Evolutionary conservation across 2,329 filamentous ascomycete species (phyloP).

Genomic region (Aspergillus piperis): DNA sequence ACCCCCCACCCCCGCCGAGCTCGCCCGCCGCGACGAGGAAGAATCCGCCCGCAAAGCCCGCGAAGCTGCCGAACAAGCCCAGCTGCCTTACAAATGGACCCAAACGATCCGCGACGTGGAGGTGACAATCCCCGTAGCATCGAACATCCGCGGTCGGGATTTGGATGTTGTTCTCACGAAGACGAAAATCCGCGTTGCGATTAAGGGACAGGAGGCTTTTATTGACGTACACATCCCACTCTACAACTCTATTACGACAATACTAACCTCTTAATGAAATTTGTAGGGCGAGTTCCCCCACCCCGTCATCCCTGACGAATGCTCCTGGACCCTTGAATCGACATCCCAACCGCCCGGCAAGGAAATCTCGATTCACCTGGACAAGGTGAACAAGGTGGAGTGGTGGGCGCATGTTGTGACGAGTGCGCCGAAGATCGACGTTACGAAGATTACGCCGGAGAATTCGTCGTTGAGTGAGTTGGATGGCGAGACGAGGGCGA

Average conservation of each 20-base stretch:
- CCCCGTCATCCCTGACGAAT: slow-evolving; percentile 78
- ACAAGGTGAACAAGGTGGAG: slow-evolving; percentile 95
- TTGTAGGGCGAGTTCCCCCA: slow-evolving; percentile 79
- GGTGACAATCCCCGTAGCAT: slow-evolving; percentile 73
- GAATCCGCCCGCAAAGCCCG: slow-evolving; percentile 65
- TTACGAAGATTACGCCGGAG: slow-evolving; percentile 91
- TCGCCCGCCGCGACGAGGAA: slow-evolving; percentile 54
- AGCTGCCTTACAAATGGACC: slow-evolving; percentile 94
- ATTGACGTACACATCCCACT: slow-evolving; percentile 61
- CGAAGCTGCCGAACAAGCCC: slow-evolving; percentile 83
- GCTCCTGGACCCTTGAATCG: slow-evolving; percentile 86
- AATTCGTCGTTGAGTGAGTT: slow-evolving; percentile 88
- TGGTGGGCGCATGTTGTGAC: slow-evolving; percentile 97
- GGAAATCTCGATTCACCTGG: slow-evolving; percentile 83
- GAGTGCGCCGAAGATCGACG: slow-evolving; percentile 85
- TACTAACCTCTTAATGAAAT: slow-evolving; percentile 1
- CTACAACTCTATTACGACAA: too few species aligned
- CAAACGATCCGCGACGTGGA: slow-evolving; percentile 91
- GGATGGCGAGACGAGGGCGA: slow-evolving; percentile 88
- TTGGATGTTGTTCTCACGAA: slow-evolving; percentile 81
- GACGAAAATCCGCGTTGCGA: slow-evolving; percentile 71
- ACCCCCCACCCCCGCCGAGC: slow-evolving; percentile 29
- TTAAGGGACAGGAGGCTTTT: slow-evolving; percentile 86
- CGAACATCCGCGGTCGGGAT: slow-evolving; percentile 81
- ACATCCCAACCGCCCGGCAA: slow-evolving; percentile 60